Evolutionary conservation across 208 protist species (phyloP).

Genomic region (Crithidia bombi): DNA sequence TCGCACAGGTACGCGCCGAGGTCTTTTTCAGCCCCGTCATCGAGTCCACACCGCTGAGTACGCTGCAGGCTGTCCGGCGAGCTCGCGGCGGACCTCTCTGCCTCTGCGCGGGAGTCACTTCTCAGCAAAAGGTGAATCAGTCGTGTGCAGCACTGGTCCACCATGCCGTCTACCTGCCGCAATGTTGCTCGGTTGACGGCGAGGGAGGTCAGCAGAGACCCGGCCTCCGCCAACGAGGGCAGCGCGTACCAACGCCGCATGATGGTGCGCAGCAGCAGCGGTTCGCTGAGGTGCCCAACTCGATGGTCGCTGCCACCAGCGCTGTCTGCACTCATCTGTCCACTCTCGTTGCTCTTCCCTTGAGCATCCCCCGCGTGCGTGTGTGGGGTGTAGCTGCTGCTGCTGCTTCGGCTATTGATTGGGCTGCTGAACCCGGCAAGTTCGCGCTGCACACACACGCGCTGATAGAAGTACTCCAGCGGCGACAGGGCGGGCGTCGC

Average conservation of each 20-base stretch:
- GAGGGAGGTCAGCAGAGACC: constrained; percentile 25
- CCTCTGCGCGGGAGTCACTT: constrained; percentile 1
- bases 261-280: constrained; percentile 63
- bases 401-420: no score
- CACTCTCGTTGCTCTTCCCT: constrained; percentile 10
- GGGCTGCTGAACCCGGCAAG: constrained; percentile 35
- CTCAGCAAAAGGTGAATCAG: constrained; percentile 44
- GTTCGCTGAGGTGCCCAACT: constrained; percentile 66
- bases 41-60: neutral
- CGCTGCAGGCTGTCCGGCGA: neutral
- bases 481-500: constrained; percentile 42
- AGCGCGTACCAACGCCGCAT: constrained; percentile 72
- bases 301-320: neutral
- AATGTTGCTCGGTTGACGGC: constrained; percentile 55
- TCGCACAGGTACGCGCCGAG: constrained; percentile 39
- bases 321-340: neutral
- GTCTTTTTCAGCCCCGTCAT: constrained; percentile 17
- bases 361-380: neutral
- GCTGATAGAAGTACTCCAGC: constrained; percentile 38
- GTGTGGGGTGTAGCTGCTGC: no score
- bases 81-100: neutral
- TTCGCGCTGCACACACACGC: constrained; percentile 38
- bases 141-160: constrained; percentile 65
- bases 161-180: constrained; percentile 59
- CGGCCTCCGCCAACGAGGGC: constrained; percentile 26